Evolutionary conservation across 2,329 filamentous ascomycete genomes (phyloP).

Genomic region (Cytospora chrysosperma): DNA sequence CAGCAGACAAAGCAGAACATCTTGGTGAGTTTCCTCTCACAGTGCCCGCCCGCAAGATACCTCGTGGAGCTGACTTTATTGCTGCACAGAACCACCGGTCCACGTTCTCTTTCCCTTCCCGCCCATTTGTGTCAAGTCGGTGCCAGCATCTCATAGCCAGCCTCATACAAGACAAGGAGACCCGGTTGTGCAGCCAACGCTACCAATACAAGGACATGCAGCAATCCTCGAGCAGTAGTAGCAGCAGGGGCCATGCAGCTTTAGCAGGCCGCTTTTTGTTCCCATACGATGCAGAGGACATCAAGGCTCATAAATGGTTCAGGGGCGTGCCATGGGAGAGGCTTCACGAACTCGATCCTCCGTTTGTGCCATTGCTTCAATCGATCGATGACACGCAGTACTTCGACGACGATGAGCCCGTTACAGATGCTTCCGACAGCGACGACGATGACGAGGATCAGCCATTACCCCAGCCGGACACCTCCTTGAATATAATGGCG

Average conservation of each 20-base stretch:
- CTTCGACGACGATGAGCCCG: conserved; percentile 79
- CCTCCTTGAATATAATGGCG: background rate
- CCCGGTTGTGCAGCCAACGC: conserved; percentile 71
- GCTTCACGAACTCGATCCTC: conserved; percentile 68
- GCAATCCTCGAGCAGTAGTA: conserved; percentile 26
- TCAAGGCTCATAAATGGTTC: conserved; percentile 89
- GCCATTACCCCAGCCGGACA: background rate
- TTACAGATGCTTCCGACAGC: conserved; percentile 61
- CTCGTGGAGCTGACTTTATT: background rate
- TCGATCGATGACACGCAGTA: conserved; percentile 77
- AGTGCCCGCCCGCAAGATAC: background rate
- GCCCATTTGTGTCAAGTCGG: conserved; percentile 62
- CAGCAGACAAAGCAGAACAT: conserved; percentile 86
- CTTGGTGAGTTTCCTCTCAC: conserved; percentile 53
- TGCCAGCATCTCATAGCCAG: conserved; percentile 75
- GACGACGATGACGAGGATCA: conserved; percentile 30
- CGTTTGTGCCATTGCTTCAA: conserved; percentile 74
- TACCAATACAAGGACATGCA: conserved; percentile 67
- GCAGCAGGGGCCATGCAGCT: conserved; percentile 29
- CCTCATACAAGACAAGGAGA: conserved; percentile 72
- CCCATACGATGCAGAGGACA: conserved; percentile 80
- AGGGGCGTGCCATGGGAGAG: conserved; percentile 73
- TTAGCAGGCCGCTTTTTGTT: conserved; percentile 65
- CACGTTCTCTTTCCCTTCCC: conserved; percentile 69
- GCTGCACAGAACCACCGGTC: conserved; percentile 62